Conservation (phyloP, 331 rosid genomes). For the Quercus phellos region DNA sequence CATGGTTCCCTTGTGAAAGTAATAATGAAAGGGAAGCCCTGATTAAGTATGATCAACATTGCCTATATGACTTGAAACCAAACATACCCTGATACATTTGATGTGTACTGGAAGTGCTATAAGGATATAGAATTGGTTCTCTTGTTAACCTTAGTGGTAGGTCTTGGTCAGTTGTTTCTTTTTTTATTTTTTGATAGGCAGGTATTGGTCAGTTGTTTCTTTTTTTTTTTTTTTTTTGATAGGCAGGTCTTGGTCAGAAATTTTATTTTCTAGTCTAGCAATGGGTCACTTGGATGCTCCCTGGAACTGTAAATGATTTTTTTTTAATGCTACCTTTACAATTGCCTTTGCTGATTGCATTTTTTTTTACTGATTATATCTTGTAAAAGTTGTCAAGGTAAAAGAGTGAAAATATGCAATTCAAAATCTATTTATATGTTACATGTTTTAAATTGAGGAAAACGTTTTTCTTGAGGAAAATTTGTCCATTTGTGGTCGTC, state of each 20-base stretch:
- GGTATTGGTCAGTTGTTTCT: background rate
- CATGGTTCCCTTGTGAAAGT: background rate
- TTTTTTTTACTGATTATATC: background rate
- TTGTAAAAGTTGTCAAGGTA: background rate
- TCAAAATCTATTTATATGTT: background rate
- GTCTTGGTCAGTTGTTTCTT: background rate
- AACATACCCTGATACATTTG: background rate
- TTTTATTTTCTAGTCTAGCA: background rate
- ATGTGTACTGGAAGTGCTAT: background rate
- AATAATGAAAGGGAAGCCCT: background rate
- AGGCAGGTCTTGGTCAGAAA: background rate
- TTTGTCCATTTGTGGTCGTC: background rate
- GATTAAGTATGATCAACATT: background rate
- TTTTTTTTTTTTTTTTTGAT: no score
- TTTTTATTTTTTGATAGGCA: no score
- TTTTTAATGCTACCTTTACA: background rate
- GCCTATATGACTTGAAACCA: background rate
- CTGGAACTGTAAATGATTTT: background rate
- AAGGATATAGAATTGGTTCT: background rate
- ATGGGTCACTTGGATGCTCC: background rate
- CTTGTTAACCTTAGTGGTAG: background rate
- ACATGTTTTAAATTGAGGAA: background rate
- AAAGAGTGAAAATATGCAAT: background rate
- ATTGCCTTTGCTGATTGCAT: background rate
- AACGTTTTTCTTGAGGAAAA: background rate